phyloP scores from a whole-genome alignment of 805 yeast genomes.

The Kregervanrija pseudodelftensis region DNA sequence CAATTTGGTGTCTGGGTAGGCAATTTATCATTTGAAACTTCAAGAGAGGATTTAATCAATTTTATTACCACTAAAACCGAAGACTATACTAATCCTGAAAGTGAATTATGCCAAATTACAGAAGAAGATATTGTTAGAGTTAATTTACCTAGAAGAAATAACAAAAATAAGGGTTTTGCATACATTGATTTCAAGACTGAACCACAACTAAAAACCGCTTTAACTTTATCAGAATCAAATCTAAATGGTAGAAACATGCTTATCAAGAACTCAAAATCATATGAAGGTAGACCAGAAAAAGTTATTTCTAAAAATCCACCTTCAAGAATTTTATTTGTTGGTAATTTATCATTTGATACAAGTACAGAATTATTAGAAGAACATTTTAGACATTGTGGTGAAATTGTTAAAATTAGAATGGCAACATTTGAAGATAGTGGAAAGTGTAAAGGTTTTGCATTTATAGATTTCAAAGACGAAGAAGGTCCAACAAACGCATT shows the following conservation, averaged over 20 bases:
- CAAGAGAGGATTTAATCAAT: conserved; percentile 61
- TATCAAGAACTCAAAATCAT: conserved; percentile 74
- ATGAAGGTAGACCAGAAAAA: conserved; percentile 77
- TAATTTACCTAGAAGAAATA: conserved; percentile 69
- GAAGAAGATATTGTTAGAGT: conserved; percentile 64
- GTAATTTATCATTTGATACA: conserved; percentile 89
- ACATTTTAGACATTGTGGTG: conserved; percentile 90
- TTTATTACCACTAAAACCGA: conserved; percentile 58
- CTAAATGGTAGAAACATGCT: conserved; percentile 81
- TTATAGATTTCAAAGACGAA: conserved; percentile 76
- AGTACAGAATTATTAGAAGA: conserved; percentile 69
- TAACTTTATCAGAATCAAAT: conserved; percentile 61
- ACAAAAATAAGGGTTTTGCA: conserved; percentile 79
- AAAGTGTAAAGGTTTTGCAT: conserved; percentile 94
- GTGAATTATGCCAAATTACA: conserved; percentile 32
- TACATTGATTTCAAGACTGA: conserved; percentile 71
- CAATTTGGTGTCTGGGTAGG: conserved; percentile 91
- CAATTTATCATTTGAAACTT: conserved; percentile 78
- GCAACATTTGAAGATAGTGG: conserved; percentile 98
- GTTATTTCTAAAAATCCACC: conserved; percentile 75
- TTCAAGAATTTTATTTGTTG: conserved; percentile 81
- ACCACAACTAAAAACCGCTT: conserved; percentile 53
- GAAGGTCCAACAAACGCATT: conserved; percentile 80
- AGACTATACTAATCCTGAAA: conserved; percentile 12
- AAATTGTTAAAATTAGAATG: conserved; percentile 78